Evolutionary conservation across 176 grass and related monocot species (phyloP), one percentile per base, ranked within the genome.

Genomic region (Avena insularis): DNA sequence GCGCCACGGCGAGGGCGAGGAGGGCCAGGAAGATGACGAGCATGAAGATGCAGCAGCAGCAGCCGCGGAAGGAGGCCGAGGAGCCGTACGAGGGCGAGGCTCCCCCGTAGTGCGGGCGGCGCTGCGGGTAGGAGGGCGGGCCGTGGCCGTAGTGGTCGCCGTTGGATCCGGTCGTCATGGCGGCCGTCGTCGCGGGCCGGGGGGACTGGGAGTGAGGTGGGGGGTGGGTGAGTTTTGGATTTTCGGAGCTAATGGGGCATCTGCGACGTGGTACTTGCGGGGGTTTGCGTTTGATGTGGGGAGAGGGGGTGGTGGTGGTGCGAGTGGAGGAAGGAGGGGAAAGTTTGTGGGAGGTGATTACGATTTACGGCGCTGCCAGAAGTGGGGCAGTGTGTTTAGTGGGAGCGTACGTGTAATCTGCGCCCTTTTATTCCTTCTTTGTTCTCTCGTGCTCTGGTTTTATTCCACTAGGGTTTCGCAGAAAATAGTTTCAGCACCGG

Each of bases 41-140:
- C 85, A 99, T 89, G 91, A 99, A 96, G 76, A 99, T 73, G 83
- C 97, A 99, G 80, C 97, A 96, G 97, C 97, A 99, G 86, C 94
- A 99, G 60, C 97, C 89, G 75, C 95, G 95, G 81, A 99, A 86
- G 62, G 97, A 99, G 80, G 94, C 94, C 5, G 91, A 98, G 68
- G 58, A 77, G 76, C 85, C 79, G 68, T 90, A 89, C 54, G 82
- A 84, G 38, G 78, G 81, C 9, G 72, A 29, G 59, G 74, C 40
- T 31, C 88, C 81, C 74, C 89, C 75, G 93, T 96, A 98, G 89
- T 89, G 87, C 43, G 91, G 91, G 73, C 88, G 89, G 78, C 86
- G 84, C 71, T 91, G 86, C 61, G 80, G 85, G 82, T 86, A 92
- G 40, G 68, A 71, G 31, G 79, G 55, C 19, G 75, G 85, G 47